Conservation (phyloP, 345 rosid species). For the Melastoma malabathricum region DNA sequence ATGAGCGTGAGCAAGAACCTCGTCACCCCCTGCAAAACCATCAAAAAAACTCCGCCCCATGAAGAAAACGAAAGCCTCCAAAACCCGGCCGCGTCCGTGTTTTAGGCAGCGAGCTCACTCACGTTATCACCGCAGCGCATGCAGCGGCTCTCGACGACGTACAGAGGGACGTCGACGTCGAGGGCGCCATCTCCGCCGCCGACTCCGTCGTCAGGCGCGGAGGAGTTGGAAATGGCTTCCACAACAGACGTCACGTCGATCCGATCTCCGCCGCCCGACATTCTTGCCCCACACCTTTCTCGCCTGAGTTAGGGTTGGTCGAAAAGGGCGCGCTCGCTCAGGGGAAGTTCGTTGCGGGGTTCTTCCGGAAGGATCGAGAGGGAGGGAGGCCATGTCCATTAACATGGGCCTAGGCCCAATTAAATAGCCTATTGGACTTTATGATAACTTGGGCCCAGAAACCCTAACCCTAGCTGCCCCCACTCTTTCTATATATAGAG, state of each 20-base stretch:
- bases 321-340: not conserved
- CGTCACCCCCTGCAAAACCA: constrained; percentile 46
- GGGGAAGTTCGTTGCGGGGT: not conserved
- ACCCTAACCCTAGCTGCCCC: too few relatives aligned
- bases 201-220: constrained; percentile 11
- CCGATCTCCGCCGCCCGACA: constrained; percentile 11
- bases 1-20: constrained; percentile 68
- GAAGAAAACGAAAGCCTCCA: not conserved
- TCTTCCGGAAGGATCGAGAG: too few relatives aligned
- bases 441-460: too few relatives aligned
- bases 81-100: not conserved
- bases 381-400: too few relatives aligned
- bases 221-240: constrained; percentile 46
- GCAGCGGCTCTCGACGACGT: constrained; percentile 81
- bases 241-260: constrained; percentile 56
- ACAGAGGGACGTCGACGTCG: constrained; percentile 63
- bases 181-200: too few relatives aligned
- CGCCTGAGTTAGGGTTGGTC: constrained; percentile 3
- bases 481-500: too few relatives aligned
- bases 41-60: not conserved
- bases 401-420: too few relatives aligned
- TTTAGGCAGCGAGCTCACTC: constrained; percentile 1
- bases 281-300: not conserved
- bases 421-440: too few relatives aligned
- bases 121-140: constrained; percentile 88